Conservation (phyloP, 768 basidiomycete genomes). For the Phylloporus scabripes region DNA sequence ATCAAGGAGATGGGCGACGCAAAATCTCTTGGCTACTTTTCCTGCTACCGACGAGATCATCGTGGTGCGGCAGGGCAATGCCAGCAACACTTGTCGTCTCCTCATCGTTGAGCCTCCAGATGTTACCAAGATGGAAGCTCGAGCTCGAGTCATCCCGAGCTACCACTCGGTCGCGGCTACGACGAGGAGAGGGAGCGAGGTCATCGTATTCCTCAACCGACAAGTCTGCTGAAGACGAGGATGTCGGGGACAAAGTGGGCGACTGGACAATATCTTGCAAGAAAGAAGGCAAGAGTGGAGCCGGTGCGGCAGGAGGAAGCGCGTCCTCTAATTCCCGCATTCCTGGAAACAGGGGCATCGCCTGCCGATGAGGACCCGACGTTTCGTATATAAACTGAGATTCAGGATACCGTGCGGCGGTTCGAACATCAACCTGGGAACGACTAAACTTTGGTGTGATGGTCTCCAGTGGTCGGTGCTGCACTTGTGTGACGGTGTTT, state of each 20-base stretch:
- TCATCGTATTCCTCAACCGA: slow-evolving; percentile 55
- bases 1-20: slow-evolving; percentile 25
- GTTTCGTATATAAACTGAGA: slow-evolving; percentile 69
- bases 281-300: slow-evolving; percentile 69
- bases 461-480: slow-evolving; percentile 36
- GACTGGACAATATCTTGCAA: slow-evolving; percentile 69
- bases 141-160: slow-evolving; percentile 25
- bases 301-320: slow-evolving; percentile 32
- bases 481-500: slow-evolving; percentile 44
- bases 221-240: slow-evolving; percentile 60
- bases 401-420: slow-evolving; percentile 40
- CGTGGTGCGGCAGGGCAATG: slow-evolving; percentile 43
- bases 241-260: slow-evolving; percentile 59
- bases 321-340: slow-evolving; percentile 21
- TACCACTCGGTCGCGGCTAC: slow-evolving; percentile 24
- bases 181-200: slow-evolving; percentile 24
- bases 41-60: slow-evolving; percentile 36
- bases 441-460: slow-evolving; percentile 38
- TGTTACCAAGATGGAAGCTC: slow-evolving; percentile 41
- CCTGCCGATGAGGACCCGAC: slow-evolving; percentile 38
- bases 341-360: slow-evolving; percentile 35
- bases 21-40: slow-evolving; percentile 37
- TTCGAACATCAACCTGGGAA: slow-evolving; percentile 41
- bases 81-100: slow-evolving; percentile 54
- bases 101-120: slow-evolving; percentile 71